Conservation (phyloP, 164 flowering plant species). For the Magnolia changhungtana region DNA sequence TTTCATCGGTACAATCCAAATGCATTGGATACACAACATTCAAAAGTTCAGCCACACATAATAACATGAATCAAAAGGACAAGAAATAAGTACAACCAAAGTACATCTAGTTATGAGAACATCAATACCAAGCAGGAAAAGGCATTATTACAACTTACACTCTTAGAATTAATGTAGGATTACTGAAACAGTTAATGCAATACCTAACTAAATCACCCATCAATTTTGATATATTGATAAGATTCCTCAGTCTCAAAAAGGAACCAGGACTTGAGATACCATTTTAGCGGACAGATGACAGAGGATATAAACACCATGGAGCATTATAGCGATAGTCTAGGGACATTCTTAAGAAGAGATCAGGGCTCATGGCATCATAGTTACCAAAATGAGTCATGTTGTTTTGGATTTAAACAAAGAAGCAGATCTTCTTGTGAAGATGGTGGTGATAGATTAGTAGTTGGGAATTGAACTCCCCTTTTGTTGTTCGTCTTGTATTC, state of each 20-base stretch:
- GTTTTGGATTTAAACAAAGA: not conserved
- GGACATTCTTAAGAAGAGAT: not conserved
- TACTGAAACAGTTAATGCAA: not conserved
- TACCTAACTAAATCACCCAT: constrained; percentile 99
- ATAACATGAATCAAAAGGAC: not conserved
- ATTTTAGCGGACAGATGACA: constrained; percentile 57
- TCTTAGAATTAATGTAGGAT: not conserved
- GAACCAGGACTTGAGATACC: constrained; percentile 95
- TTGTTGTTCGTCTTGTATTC: not conserved
- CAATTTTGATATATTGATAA: constrained; percentile 86
- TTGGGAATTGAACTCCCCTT: not conserved
- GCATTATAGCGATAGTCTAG: not conserved
- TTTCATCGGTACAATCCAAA: constrained; percentile 94
- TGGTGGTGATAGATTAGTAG: not conserved
- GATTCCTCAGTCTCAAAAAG: constrained; percentile 93
- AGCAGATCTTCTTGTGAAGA: not conserved
- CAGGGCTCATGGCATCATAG: not conserved
- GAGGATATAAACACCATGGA: not conserved
- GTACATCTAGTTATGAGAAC: no score
- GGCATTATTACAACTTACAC: not conserved
- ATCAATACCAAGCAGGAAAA: not conserved
- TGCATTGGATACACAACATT: not conserved
- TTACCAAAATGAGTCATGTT: not conserved
- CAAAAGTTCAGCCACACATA: not conserved
- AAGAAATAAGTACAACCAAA: no score